These are phyloP conservation scores for Knoxdaviesia capensis DNA, from an alignment of 2,329 filamentous ascomycete genomes.

Conservation along the genomic window DNA sequence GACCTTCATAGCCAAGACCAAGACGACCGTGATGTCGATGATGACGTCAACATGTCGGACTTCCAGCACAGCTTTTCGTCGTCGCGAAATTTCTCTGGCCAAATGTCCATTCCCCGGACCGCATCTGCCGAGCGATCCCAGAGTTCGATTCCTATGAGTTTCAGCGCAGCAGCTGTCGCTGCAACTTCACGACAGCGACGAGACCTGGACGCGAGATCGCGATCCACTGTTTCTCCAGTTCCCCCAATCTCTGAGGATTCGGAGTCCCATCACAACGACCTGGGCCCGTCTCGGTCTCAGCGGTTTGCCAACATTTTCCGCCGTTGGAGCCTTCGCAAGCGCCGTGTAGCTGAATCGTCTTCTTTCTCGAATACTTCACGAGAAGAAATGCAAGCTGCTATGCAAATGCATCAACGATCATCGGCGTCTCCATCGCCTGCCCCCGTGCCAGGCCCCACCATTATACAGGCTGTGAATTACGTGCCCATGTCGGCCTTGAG, in stretches of 20 bases:
- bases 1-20: too few relatives aligned
- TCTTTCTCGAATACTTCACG: conserved; percentile 87
- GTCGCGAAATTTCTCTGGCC: too few relatives aligned
- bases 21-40: too few relatives aligned
- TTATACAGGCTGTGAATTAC: conserved; percentile 7
- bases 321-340: background rate
- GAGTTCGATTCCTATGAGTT: too few relatives aligned
- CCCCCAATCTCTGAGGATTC: background rate
- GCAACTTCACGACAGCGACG: background rate
- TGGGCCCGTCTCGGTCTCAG: too few relatives aligned
- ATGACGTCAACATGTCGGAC: too few relatives aligned
- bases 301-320: background rate
- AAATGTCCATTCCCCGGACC: too few relatives aligned
- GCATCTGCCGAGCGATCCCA: too few relatives aligned
- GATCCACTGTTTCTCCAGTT: conserved; percentile 1
- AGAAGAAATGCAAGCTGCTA: conserved; percentile 49
- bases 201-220: background rate
- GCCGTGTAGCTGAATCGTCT: conserved; percentile 40
- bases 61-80: too few relatives aligned
- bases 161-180: too few relatives aligned
- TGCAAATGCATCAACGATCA: background rate
- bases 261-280: too few relatives aligned
- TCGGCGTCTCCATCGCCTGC: background rate
- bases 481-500: too few relatives aligned
- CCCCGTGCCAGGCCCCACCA: conserved; percentile 9